Evolutionary conservation across 1,284 basidiomycete genomes (phyloP).

Genomic region (Ceratobasidium sp.): DNA sequence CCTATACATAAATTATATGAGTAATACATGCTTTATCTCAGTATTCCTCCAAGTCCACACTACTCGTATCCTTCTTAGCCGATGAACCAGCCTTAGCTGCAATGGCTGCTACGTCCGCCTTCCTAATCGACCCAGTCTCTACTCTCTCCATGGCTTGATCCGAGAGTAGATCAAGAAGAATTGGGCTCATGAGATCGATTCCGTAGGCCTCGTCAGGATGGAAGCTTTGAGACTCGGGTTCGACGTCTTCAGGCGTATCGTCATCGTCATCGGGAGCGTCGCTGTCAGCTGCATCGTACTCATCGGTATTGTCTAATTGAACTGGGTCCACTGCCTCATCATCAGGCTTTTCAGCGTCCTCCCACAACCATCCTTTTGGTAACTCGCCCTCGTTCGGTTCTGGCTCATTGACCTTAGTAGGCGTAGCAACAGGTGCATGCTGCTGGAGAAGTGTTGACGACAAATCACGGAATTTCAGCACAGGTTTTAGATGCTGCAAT

Average conservation of each 20-base stretch:
- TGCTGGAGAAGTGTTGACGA: neutral
- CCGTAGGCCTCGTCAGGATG: neutral
- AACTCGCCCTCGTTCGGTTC: neutral
- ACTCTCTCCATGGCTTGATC: neutral
- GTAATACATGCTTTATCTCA: neutral
- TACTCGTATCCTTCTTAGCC: conserved; percentile 23
- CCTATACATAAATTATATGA: neutral
- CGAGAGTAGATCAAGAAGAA: neutral
- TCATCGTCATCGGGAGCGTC: neutral
- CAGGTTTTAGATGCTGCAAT: neutral
- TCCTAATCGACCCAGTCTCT: neutral
- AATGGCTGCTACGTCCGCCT: neutral
- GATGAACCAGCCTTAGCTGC: neutral
- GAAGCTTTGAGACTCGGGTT: neutral
- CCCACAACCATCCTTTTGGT: neutral
- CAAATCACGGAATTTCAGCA: conserved; percentile 11
- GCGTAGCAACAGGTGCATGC: neutral
- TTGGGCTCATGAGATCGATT: neutral
- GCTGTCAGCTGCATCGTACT: neutral
- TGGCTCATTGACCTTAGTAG: neutral
- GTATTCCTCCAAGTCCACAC: conserved; percentile 4
- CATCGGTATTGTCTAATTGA: neutral
- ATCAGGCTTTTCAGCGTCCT: neutral
- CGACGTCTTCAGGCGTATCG: neutral
- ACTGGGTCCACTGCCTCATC: neutral